Evolutionary conservation across 345 rosid species (phyloP), one percentile per base, ranked within the genome.

Genomic region (Viola odorata): DNA sequence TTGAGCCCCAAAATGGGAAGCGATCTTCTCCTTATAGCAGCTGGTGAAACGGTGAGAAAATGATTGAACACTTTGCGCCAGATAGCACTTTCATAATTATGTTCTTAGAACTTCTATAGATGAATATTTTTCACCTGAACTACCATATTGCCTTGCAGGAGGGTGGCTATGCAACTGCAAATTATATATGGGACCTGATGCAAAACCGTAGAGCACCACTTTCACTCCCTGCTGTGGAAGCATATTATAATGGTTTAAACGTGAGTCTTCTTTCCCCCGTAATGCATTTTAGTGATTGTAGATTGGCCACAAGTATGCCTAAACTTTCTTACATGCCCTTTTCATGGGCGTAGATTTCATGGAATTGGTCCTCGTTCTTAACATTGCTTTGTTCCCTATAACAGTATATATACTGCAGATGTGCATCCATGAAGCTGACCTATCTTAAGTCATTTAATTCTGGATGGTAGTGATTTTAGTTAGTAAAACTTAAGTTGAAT

Each of bases 151-250:
- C 53, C 44, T 42, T 51, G 42, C 87, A 88, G 99, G 77, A 78
- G 14, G 97, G 97, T 59, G 99, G 95, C 41, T 94, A 86, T 72
- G 82, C 89, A 14, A 79, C 70, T 59, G 97, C 99, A 65, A 90
- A 94, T 77, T 83, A 66, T 65, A 67, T 88, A 70, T 94, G 99
- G 99, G 96, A 94, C 77, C 67, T 94, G 69, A 85, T 88, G 91
- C 90, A 79, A 77, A 75, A 86, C 53, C 91, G 91, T 50, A 82
- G 74, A 0, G 13, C 73, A n/a, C 50, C 44, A 38, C 84, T 81
- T 0, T 37, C 76, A 9, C 70, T 77, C 45, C 68, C 83, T 50
- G 84, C 88, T 1, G 89, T 86, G 61, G 95, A 90, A 77, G 91
- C 97, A 58, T 94, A 94, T 73, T 82, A 86, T 78, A 77, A 73